Evolutionary conservation across 306 rosid species (phyloP).

Genomic region (Trifolium repens): DNA sequence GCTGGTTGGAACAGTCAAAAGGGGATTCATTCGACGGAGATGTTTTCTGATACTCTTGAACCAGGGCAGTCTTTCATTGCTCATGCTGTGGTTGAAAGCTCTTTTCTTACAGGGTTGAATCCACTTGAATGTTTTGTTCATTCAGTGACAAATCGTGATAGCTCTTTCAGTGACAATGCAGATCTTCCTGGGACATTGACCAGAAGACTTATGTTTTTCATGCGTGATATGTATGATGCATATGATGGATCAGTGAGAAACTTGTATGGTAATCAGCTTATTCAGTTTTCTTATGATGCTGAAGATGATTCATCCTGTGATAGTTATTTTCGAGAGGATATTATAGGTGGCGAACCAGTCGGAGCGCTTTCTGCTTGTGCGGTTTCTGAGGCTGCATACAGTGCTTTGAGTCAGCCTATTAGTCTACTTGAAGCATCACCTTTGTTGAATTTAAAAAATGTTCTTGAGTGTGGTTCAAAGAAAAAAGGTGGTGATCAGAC

Average conservation of each 20-base stretch:
- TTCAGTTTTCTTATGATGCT: constrained; percentile 69
- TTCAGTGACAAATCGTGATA: constrained; percentile 84
- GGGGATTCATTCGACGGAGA: constrained; percentile 42
- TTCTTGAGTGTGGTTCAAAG: constrained; percentile 83
- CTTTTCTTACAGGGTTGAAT: constrained; percentile 85
- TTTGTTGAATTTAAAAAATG: constrained; percentile 80
- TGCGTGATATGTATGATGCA: constrained; percentile 80
- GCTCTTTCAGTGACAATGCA: constrained; percentile 93
- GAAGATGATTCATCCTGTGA: constrained; percentile 41
- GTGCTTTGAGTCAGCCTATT: constrained; percentile 95
- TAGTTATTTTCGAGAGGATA: constrained; percentile 34
- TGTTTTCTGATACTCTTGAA: constrained; percentile 49
- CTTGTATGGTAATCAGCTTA: constrained; percentile 77
- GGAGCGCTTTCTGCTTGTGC: constrained; percentile 96
- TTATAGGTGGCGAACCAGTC: constrained; percentile 73
- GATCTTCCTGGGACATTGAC: constrained; percentile 93
- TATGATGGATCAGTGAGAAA: constrained; percentile 96
- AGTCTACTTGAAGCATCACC: constrained; percentile 95
- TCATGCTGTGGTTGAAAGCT: constrained; percentile 76
- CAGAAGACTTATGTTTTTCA: constrained; percentile 79
- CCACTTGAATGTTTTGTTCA: constrained; percentile 94
- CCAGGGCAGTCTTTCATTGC: constrained; percentile 71
- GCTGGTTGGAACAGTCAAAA: constrained; percentile 82
- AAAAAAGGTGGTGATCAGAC: constrained; percentile 60
- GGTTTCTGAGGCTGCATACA: constrained; percentile 93